Evolutionary conservation across 2,329 filamentous ascomycete genomes (phyloP).

Genomic region (Rosellinia necatrix): DNA sequence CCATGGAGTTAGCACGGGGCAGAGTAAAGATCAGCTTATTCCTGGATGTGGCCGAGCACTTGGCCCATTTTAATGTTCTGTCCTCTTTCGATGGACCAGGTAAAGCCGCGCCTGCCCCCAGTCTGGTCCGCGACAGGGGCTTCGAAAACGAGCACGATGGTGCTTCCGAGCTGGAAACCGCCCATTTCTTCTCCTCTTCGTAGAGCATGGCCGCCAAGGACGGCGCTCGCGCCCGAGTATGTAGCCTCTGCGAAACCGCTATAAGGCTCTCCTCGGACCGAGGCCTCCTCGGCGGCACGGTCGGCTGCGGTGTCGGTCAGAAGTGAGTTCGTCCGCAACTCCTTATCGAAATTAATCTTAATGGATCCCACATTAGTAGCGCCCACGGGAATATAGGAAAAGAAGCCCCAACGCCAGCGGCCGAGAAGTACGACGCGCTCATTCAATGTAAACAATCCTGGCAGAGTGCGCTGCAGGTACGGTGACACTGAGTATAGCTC

Average conservation of each 20-base stretch:
- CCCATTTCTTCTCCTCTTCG: conserved; percentile 95
- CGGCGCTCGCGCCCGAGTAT: conserved; percentile 75
- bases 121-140: conserved; percentile 73
- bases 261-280: conserved; percentile 77
- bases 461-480: conserved; percentile 89
- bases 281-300: conserved; percentile 78
- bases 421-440: conserved; percentile 93
- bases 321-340: conserved; percentile 90
- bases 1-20: too few species aligned
- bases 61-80: conserved; percentile 89
- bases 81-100: conserved; percentile 85
- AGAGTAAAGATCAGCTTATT: conserved; percentile 20
- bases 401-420: conserved; percentile 96
- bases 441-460: conserved; percentile 94
- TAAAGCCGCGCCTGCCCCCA: conserved; percentile 71
- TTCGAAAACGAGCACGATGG: conserved; percentile 94
- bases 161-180: conserved; percentile 93
- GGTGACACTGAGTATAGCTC: conserved; percentile 95
- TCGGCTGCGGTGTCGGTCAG: conserved; percentile 93
- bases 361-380: conserved; percentile 98
- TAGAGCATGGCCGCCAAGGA: conserved; percentile 83
- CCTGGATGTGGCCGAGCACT: conserved; percentile 75
- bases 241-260: conserved; percentile 92
- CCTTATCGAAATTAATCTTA: conserved; percentile 93
- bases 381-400: conserved; percentile 92